phyloP scores from a whole-genome alignment of 2,329 filamentous ascomycete genomes.

The Neofusicoccum sp. region DNA sequence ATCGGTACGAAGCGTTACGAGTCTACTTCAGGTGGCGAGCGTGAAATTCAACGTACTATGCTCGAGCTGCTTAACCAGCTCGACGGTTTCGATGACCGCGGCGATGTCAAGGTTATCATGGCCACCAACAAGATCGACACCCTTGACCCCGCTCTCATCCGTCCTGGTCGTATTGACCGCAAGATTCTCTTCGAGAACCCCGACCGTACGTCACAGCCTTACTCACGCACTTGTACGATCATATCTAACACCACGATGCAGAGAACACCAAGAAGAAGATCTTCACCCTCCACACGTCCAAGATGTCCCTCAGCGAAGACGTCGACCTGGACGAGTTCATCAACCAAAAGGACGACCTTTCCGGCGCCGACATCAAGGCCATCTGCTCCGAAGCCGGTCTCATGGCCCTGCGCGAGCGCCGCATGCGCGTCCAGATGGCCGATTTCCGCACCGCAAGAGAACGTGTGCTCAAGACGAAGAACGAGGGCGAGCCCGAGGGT shows the following conservation, averaged over 20 bases:
- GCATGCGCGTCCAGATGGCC: conserved; percentile 98
- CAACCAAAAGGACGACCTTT: conserved; percentile 95
- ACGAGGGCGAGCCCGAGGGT: conserved; percentile 95
- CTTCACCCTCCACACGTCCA: conserved; percentile 94
- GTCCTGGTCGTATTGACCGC: conserved; percentile 94
- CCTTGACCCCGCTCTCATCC: conserved; percentile 90
- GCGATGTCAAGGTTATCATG: conserved; percentile 99
- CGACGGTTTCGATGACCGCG: conserved; percentile 96
- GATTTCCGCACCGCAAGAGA: conserved; percentile 93
- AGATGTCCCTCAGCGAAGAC: conserved; percentile 95
- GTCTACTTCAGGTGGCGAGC: conserved; percentile 92
- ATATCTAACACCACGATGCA: conserved; percentile 59
- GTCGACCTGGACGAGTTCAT: conserved; percentile 99
- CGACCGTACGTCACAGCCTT: conserved; percentile 53
- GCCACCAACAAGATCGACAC: conserved; percentile 99
- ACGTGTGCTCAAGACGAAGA: conserved; percentile 96
- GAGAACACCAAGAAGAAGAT: conserved; percentile 98
- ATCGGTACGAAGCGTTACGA: conserved; percentile 99
- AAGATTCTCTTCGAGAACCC: conserved; percentile 85
- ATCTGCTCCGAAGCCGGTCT: conserved; percentile 97
- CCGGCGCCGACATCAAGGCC: conserved; percentile 96
- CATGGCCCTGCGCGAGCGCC: conserved; percentile 86
- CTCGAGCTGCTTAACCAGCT: conserved; percentile 96
- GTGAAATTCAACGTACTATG: conserved; percentile 98
- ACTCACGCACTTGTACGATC: neutral